Conservation (phyloP, 2,329 filamentous ascomycete genomes). For the Trichoderma simmonsii region DNA sequence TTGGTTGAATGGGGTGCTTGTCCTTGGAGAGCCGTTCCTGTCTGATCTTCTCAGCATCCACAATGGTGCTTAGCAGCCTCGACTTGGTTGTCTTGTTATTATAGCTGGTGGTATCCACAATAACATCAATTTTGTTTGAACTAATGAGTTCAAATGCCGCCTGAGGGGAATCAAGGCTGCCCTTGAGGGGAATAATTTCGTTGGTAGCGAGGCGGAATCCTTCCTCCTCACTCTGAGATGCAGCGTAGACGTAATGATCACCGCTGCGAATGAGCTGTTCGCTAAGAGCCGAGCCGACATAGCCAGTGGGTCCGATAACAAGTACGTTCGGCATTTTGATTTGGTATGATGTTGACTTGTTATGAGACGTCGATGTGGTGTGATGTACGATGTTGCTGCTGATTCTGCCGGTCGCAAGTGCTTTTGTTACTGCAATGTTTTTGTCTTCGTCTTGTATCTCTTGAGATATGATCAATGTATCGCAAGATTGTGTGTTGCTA, state of each 20-base stretch:
- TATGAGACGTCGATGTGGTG: background rate
- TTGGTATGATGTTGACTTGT: background rate
- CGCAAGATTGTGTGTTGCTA: background rate
- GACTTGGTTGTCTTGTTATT: background rate
- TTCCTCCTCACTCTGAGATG: background rate
- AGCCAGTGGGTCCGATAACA: background rate
- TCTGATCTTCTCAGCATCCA: background rate
- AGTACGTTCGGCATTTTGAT: background rate
- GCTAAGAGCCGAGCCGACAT: background rate
- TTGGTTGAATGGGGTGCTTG: background rate
- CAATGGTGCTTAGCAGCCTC: background rate
- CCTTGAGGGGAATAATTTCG: background rate
- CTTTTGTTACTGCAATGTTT: background rate
- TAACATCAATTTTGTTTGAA: background rate
- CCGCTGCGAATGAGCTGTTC: background rate
- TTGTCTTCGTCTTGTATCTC: background rate
- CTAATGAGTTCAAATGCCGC: background rate
- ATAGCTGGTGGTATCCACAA: background rate
- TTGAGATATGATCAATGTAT: background rate
- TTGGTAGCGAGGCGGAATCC: background rate
- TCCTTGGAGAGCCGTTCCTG: background rate
- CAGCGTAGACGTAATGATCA: background rate
- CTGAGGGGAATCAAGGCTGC: background rate
- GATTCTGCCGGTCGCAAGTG: background rate
- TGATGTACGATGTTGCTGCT: background rate